phyloP scores from a whole-genome alignment of 2,329 filamentous ascomycete species.

The Pochonia chlamydosporia region DNA sequence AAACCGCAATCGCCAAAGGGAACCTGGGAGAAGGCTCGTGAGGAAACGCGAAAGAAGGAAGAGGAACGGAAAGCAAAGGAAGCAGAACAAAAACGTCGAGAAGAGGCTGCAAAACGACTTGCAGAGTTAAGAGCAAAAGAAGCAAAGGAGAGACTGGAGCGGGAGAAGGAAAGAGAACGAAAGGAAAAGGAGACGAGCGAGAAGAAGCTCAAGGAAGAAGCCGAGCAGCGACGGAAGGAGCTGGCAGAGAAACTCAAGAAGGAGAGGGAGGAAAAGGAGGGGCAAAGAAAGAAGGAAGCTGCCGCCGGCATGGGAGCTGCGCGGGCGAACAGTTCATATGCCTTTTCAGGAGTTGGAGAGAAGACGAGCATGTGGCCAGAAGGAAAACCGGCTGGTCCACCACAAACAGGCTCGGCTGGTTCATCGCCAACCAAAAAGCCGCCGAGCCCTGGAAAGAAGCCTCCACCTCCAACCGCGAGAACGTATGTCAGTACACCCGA shows the following conservation, averaged over 20 bases:
- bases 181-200: slow-evolving; percentile 29
- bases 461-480: slow-evolving; percentile 45
- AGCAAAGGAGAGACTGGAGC: slow-evolving; percentile 38
- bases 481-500: slow-evolving; percentile 53
- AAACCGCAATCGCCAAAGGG: slow-evolving; percentile 32
- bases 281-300: slow-evolving; percentile 34
- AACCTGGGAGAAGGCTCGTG: slow-evolving; percentile 63
- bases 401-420: slow-evolving; percentile 19
- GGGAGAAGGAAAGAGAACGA: slow-evolving; percentile 33
- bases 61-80: slow-evolving; percentile 58
- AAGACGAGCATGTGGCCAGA: slow-evolving; percentile 66
- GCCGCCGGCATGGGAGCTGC: slow-evolving; percentile 24
- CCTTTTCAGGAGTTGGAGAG: slow-evolving; percentile 61
- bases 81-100: slow-evolving; percentile 54
- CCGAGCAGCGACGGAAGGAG: slow-evolving; percentile 23
- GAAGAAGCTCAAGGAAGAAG: slow-evolving; percentile 30
- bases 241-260: slow-evolving; percentile 17
- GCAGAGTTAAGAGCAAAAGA: slow-evolving; percentile 53
- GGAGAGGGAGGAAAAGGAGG: slow-evolving; percentile 23
- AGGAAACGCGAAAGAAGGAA: slow-evolving; percentile 58
- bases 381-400: slow-evolving; percentile 41
- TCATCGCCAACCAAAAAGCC: slow-evolving; percentile 19
- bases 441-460: slow-evolving; percentile 31
- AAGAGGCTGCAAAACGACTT: slow-evolving; percentile 47
- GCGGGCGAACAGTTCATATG: slow-evolving; percentile 50